A percentile compares a stretch with the other conserved stretches of the same genome.
Evolutionary conservation across 495 filamentous ascomycete genomes (phyloP).

Genomic region (Penicillium pancosmium): DNA sequence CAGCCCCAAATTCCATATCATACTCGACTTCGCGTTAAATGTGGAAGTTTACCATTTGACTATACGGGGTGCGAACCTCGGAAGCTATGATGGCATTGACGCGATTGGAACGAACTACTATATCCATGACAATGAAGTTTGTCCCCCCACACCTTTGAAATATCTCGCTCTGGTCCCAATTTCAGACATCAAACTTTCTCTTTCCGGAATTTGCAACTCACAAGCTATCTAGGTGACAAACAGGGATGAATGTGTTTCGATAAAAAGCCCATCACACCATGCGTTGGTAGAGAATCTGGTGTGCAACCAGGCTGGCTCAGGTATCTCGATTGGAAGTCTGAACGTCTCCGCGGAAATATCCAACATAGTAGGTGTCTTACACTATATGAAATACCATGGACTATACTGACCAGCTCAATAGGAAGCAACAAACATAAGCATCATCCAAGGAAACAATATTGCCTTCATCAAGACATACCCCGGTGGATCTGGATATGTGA

Average conservation of each 20-base stretch:
- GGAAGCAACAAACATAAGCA: conserved; percentile 43
- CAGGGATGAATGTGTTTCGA: conserved; percentile 50
- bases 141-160: background rate
- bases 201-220: background rate
- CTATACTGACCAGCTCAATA: conserved; percentile 11
- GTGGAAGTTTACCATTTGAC: conserved; percentile 49
- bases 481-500: conserved; percentile 57
- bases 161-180: background rate
- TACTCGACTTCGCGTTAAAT: conserved; percentile 43
- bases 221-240: conserved; percentile 37
- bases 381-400: background rate
- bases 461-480: conserved; percentile 59
- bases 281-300: conserved; percentile 52
- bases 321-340: conserved; percentile 49
- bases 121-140: conserved; percentile 49
- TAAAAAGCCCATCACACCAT: conserved; percentile 45
- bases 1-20: conserved; percentile 46
- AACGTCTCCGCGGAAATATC: conserved; percentile 31
- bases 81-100: conserved; percentile 50
- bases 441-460: conserved; percentile 52
- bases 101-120: conserved; percentile 45
- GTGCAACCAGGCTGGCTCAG: conserved; percentile 52
- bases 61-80: conserved; percentile 43
- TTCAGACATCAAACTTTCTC: background rate
- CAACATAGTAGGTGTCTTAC: conserved; percentile 28